Evolutionary conservation across 164 flowering plant genomes (phyloP).

Genomic region (Vitis cinerea): DNA sequence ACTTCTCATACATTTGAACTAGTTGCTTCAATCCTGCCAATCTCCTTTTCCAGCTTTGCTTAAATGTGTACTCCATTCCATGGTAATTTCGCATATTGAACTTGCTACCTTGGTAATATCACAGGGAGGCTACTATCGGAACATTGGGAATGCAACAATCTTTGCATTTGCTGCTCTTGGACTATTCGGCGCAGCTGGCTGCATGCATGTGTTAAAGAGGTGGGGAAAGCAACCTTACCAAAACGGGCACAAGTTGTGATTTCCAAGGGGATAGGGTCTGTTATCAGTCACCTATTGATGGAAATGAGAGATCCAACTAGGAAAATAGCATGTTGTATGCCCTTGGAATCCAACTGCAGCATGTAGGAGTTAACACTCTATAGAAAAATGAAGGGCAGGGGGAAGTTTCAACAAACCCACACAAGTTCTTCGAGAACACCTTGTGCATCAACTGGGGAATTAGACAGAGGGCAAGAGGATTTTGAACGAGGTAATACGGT

Average conservation of each 20-base stretch:
- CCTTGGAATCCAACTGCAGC: no score
- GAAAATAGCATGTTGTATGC: no score
- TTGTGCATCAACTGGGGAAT: no score
- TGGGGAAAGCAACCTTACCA: constrained; percentile 71
- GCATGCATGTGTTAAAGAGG: constrained; percentile 66
- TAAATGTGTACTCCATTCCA: background rate
- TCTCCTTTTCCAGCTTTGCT: background rate
- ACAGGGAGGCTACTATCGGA: constrained; percentile 64
- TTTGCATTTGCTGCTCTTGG: constrained; percentile 65
- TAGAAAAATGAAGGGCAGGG: no score
- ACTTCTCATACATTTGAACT: background rate
- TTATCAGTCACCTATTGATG: background rate
- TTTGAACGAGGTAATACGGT: no score
- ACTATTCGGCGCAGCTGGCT: constrained; percentile 66
- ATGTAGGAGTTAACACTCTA: no score
- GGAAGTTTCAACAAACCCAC: no score
- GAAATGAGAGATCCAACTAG: background rate
- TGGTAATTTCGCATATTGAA: background rate
- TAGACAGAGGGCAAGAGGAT: no score
- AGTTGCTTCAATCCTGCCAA: background rate
- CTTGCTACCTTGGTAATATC: constrained; percentile 3
- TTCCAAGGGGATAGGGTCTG: background rate
- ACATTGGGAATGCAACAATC: constrained; percentile 61
- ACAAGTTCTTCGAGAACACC: no score
- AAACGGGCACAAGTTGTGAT: constrained; percentile 50